These are phyloP conservation scores for Euphrasia confusa DNA, from an alignment of 257 asterid genomes.

Conservation along the genomic window DNA sequence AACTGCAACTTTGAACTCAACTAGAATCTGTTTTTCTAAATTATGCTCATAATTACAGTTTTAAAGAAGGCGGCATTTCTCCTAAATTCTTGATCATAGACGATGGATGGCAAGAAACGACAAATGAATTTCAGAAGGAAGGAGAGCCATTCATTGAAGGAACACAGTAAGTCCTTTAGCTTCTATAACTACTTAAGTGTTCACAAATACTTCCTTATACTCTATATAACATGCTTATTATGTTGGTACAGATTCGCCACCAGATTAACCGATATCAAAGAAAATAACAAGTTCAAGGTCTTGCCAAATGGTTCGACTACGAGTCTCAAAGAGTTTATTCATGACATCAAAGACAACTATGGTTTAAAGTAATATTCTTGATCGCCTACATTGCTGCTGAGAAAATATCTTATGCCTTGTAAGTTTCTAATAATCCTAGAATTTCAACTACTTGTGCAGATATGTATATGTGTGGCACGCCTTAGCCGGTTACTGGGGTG, in stretches of 20 bases:
- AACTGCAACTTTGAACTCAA: neutral
- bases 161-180: constrained; percentile 35
- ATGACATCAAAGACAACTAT: constrained; percentile 35
- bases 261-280: constrained; percentile 39
- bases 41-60: constrained; percentile 22
- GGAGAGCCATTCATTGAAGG: constrained; percentile 40
- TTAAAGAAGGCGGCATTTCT: constrained; percentile 42
- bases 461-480: constrained; percentile 65
- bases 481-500: constrained; percentile 65
- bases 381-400: neutral
- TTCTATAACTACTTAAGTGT: too few species aligned
- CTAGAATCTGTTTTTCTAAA: neutral
- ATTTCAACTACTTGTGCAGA: constrained; percentile 22
- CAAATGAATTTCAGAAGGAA: constrained; percentile 36
- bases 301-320: constrained; percentile 25
- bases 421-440: neutral
- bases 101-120: constrained; percentile 66
- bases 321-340: constrained; percentile 31
- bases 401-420: neutral
- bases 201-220: too few species aligned
- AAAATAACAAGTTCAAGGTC: constrained; percentile 35
- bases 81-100: constrained; percentile 56
- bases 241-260: constrained; percentile 35
- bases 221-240: neutral
- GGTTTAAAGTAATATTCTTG: constrained; percentile 31